Evolutionary conservation across 2,329 filamentous ascomycete species (phyloP), one percentile per base, ranked within the genome.

Genomic region (Pseudocercospora musae): DNA sequence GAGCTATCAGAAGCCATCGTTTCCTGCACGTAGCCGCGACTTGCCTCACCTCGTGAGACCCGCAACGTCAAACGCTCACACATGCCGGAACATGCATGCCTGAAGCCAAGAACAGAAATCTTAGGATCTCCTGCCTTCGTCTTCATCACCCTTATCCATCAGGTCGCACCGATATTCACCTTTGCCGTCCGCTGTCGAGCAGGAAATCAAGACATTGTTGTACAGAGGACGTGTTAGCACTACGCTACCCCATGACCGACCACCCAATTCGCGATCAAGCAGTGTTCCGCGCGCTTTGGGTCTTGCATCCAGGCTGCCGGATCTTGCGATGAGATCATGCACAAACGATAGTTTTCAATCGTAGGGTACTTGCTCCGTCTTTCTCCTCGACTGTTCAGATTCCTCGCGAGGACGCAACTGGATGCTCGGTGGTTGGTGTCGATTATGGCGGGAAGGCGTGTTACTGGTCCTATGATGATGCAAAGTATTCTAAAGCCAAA

Each of bases 261-360:
- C 21, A 20, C 25, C 29, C 25, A 61, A 59, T n/a, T 57, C n/a
- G n/a, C 46, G 48, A 61, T 70, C 68, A 64, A 70, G 68, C 65
- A 63, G 23, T 44, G 11, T 54, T 58, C 60, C 23, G 49, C 33
- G 44, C 54, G 37, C 37, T 20, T 37, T 25, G 10, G 23, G 27
- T 49, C 40, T 56, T 53, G 40, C n/a, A 57, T 27, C 25, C 49
- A 54, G 20, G 29, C 40, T 44, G 63, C 49, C 54, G 50, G 21
- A 37, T 31, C 58, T 66, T 52, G 69, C 69, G 60, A 65, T 72
- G 70, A 72, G 66, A 69, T 63, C 63, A 63, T 44, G 55, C 62
- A 25, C 58, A 57, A 68, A 71, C 49, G 71, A 74, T 75, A 75
- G 73, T 75, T 75, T 75, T 75, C 73, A 75, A 75, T 73, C 73